These are phyloP conservation scores for Trametes gibbosa DNA, from an alignment of 768 basidiomycete genomes.

Conservation along the genomic window DNA sequence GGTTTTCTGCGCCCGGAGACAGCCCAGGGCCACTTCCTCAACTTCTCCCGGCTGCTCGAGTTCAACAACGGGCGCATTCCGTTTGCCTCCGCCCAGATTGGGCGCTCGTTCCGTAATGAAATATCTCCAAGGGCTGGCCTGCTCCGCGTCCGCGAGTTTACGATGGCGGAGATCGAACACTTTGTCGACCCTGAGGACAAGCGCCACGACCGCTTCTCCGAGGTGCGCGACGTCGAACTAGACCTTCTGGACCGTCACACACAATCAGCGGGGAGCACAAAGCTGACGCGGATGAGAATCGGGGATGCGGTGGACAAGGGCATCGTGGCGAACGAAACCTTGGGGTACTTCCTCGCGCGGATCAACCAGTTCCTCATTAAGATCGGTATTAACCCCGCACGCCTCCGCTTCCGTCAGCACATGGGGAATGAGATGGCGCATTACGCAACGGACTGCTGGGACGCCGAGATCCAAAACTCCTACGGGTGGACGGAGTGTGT, in stretches of 20 bases:
- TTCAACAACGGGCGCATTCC: constrained; percentile 98
- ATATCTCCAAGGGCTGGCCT: constrained; percentile 96
- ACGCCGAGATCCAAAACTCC: constrained; percentile 94
- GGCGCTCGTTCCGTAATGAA: constrained; percentile 95
- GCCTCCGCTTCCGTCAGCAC: constrained; percentile 94
- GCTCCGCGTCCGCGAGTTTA: constrained; percentile 96
- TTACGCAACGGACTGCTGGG: constrained; percentile 99
- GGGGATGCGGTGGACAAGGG: constrained; percentile 87
- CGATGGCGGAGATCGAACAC: constrained; percentile 99
- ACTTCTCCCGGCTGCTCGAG: constrained; percentile 94
- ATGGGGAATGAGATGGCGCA: constrained; percentile 99
- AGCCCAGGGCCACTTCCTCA: constrained; percentile 97
- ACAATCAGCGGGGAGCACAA: constrained; percentile 73
- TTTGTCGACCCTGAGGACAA: constrained; percentile 96
- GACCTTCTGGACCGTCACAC: constrained; percentile 77
- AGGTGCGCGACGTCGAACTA: constrained; percentile 73
- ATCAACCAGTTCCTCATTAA: constrained; percentile 86
- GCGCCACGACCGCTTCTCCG: constrained; percentile 76
- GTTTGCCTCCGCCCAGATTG: constrained; percentile 97
- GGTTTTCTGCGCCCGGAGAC: constrained; percentile 98
- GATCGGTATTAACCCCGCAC: constrained; percentile 82
- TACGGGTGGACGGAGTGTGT: constrained; percentile 98
- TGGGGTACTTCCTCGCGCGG: constrained; percentile 95
- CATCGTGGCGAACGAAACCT: constrained; percentile 93
- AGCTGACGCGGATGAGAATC: constrained; percentile 63